phyloP scores from a whole-genome alignment of 192 early-diverging fungal species.

The Kappamyces sp. region DNA sequence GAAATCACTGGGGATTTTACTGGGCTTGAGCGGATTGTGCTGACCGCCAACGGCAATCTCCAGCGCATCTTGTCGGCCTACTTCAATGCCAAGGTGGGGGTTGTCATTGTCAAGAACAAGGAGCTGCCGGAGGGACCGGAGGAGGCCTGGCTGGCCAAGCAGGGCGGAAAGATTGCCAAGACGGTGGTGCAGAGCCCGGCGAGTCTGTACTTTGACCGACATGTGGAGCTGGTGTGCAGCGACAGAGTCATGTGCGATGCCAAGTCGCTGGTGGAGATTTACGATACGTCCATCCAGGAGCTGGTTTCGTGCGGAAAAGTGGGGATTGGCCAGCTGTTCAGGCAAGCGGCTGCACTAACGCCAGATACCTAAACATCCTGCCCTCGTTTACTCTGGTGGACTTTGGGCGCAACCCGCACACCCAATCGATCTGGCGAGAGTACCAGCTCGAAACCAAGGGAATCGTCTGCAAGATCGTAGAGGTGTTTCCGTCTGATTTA shows the following conservation, averaged over 20 bases:
- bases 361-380: conserved; percentile 41
- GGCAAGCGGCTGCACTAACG: conserved; percentile 16
- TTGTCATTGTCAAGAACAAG: conserved; percentile 41
- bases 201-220: conserved; percentile 28
- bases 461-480: conserved; percentile 1
- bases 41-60: conserved; percentile 53
- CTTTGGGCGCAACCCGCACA: conserved; percentile 18
- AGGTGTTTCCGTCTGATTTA: conserved; percentile 12
- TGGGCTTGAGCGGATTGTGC: conserved; percentile 40
- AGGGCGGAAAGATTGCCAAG: conserved; percentile 3
- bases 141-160: background rate
- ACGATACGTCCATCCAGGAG: conserved; percentile 22
- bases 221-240: conserved; percentile 28
- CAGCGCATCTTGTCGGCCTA: conserved; percentile 49
- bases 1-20: conserved; percentile 29
- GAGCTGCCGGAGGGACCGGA: conserved; percentile 3
- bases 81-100: conserved; percentile 41
- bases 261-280: conserved; percentile 30
- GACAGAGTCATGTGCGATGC: conserved; percentile 28
- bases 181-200: background rate
- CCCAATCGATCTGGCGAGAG: background rate
- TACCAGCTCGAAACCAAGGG: conserved; percentile 1
- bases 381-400: conserved; percentile 36
- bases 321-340: conserved; percentile 51
- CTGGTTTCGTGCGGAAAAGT: conserved; percentile 34